Percentiles rank a stretch among this genome's conserved stretches.
Conservation (phyloP, 495 filamentous ascomycete genomes). For the Staphylotrichum tortipilum region DNA sequence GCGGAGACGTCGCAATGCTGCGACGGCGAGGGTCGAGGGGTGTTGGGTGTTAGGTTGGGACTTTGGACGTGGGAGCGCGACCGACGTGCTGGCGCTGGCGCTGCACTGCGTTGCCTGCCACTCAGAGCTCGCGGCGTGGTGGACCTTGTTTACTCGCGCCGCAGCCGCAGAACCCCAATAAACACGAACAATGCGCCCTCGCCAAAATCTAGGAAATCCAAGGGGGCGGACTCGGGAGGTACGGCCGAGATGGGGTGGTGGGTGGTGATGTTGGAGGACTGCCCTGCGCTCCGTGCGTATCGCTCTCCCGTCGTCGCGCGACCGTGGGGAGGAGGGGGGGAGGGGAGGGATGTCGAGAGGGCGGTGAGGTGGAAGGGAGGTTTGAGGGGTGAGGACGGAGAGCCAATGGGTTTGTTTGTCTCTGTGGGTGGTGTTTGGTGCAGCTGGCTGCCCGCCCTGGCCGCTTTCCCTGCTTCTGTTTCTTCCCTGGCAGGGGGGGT, state of each 20-base stretch:
- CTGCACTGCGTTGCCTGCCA: neutral
- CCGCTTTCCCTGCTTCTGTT: neutral
- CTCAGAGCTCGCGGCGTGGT: neutral
- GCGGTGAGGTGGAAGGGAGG: constrained; percentile 7
- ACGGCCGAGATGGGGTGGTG: constrained; percentile 5
- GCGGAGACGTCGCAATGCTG: neutral
- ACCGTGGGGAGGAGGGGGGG: neutral
- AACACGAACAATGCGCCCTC: constrained; percentile 19
- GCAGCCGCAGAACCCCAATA: constrained; percentile 16
- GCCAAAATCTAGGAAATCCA: too few relatives aligned
- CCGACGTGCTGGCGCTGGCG: neutral
- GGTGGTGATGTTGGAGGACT: neutral
- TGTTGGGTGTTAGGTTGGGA: too few relatives aligned
- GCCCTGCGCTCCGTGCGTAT: constrained; percentile 2
- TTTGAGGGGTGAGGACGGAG: constrained; percentile 1
- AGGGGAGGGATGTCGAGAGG: neutral
- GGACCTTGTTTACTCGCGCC: constrained; percentile 19
- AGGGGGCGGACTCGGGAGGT: constrained; percentile 1
- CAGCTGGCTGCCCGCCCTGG: neutral
- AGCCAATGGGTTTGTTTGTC: constrained; percentile 10
- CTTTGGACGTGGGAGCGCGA: too few relatives aligned
- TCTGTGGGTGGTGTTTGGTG: constrained; percentile 3
- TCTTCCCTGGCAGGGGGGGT: neutral
- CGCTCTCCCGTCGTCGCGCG: constrained; percentile 2
- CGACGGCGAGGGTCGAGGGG: neutral